Evolutionary conservation across 345 rosid species (phyloP), one percentile per base, ranked within the genome.

Genomic region (Mangifera indica): DNA sequence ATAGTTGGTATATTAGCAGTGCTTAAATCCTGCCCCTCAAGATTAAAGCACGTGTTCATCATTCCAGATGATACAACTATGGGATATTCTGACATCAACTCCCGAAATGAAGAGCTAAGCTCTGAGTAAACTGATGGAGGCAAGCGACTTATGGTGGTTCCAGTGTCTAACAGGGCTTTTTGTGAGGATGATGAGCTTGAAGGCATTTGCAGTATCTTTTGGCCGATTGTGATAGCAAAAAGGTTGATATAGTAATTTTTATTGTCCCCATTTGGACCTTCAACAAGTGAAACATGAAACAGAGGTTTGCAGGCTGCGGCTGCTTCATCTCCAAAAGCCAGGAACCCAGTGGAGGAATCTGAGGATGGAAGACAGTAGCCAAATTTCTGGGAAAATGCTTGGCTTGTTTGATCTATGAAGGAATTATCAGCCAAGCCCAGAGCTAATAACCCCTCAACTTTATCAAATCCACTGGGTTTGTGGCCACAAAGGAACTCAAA

Each of bases 31-130:
- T 61, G 13, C 7, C 72, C 72, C 4, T 8, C 44, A 8, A 82
- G 74, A 48, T 80, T 52, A 67, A 77, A 80, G 58, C 81, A 82
- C 0, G 74, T 77, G n/a, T n/a, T n/a, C 53, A 77, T 22, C 1
- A 22, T 11, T 0, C 10, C 2, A 2, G 46, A 1, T 2, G 51
- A 4, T 1, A 2, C 10, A 51, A 69, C 74, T 14, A 0, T 5
- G 8, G 70, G 69, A 67, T 64, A 77, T 2, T 26, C 7, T 4
- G 56, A 48, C 83, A 80, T 80, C 40, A 45, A 54, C 11, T 46
- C 57, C 32, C 20, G 20, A 29, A 82, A 82, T 18, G 49, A 44
- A 15, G 55, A 64, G 13, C 73, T 54, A 34, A 79, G 53, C 20
- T 10, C 71, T 3, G 42, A 15, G 20, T 77, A 80, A 22, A 75